Evolutionary conservation across 768 basidiomycete species (phyloP).

Genomic region (Mycena chlorophos): DNA sequence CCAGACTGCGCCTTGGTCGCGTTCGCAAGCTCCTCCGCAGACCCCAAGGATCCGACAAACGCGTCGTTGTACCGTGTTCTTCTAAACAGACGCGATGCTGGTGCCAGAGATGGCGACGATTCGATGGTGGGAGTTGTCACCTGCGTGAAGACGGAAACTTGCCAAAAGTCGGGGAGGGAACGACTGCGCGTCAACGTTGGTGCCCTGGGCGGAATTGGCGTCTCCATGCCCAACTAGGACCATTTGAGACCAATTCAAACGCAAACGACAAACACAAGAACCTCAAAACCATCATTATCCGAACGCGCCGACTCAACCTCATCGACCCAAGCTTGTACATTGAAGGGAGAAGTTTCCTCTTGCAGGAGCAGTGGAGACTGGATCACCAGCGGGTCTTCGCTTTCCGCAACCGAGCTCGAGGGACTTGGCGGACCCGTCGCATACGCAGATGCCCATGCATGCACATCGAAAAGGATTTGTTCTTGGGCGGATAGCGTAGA

Average conservation of each 20-base stretch:
- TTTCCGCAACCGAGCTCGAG: neutral
- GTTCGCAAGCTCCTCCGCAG: no score
- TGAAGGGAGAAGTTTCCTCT: neutral
- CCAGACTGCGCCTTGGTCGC: no score
- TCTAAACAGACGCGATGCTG: neutral
- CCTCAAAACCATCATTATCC: neutral
- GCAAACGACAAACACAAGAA: neutral
- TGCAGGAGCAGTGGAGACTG: neutral
- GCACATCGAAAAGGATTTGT: no score
- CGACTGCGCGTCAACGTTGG: constrained; percentile 7
- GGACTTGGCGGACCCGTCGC: no score
- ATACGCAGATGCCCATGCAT: no score
- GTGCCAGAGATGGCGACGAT: constrained; percentile 9
- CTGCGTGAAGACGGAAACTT: constrained; percentile 10
- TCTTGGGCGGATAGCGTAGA: no score
- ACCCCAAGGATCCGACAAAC: no score
- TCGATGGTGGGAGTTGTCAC: neutral
- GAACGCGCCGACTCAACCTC: neutral
- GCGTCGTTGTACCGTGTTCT: neutral
- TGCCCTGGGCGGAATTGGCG: neutral
- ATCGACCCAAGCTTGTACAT: neutral
- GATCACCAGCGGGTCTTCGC: neutral
- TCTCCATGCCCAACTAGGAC: neutral
- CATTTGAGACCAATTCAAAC: neutral
- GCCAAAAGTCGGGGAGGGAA: constrained; percentile 13